Conservation (phyloP, 1,284 basidiomycete species). For the Irpex rosettiformis region DNA sequence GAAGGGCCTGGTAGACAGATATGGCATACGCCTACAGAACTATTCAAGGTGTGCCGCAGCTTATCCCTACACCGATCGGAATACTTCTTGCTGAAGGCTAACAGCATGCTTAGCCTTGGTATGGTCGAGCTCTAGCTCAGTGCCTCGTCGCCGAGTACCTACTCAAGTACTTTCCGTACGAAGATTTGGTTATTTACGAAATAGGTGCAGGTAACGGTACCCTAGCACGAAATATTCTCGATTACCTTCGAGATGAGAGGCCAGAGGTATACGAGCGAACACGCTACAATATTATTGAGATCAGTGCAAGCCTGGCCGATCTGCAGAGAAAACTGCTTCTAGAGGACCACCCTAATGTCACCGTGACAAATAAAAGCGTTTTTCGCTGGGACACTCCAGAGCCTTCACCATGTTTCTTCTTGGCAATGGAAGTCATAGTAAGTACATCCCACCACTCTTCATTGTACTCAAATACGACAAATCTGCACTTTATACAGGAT, state of each 20-base stretch:
- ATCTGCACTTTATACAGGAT: slow-evolving; percentile 51
- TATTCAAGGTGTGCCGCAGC: slow-evolving; percentile 79
- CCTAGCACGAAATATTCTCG: slow-evolving; percentile 84
- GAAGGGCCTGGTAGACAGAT: slow-evolving; percentile 85
- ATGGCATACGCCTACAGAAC: slow-evolving; percentile 98
- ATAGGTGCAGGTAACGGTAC: slow-evolving; percentile 98
- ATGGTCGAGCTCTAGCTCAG: slow-evolving; percentile 86
- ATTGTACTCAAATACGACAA: slow-evolving; percentile 5
- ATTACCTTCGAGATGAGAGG: slow-evolving; percentile 74
- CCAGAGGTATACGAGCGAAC: slow-evolving; percentile 93
- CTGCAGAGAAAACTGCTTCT: slow-evolving; percentile 65
- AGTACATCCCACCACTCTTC: slow-evolving; percentile 30
- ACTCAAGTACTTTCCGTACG: slow-evolving; percentile 91
- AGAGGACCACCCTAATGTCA: slow-evolving; percentile 58
- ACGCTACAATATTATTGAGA: slow-evolving; percentile 92
- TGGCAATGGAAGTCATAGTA: slow-evolving; percentile 95
- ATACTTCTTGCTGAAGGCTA: slow-evolving; percentile 4
- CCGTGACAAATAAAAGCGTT: slow-evolving; percentile 79
- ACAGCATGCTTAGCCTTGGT: slow-evolving; percentile 72
- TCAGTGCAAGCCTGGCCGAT: slow-evolving; percentile 75
- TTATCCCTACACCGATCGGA: slow-evolving; percentile 6
- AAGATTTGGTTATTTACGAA: slow-evolving; percentile 95
- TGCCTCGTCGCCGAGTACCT: slow-evolving; percentile 92
- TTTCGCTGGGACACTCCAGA: slow-evolving; percentile 83
- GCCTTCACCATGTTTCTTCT: slow-evolving; percentile 84